Evolutionary conservation across 768 basidiomycete genomes (phyloP).

Genomic region (Boletellus emodensis): DNA sequence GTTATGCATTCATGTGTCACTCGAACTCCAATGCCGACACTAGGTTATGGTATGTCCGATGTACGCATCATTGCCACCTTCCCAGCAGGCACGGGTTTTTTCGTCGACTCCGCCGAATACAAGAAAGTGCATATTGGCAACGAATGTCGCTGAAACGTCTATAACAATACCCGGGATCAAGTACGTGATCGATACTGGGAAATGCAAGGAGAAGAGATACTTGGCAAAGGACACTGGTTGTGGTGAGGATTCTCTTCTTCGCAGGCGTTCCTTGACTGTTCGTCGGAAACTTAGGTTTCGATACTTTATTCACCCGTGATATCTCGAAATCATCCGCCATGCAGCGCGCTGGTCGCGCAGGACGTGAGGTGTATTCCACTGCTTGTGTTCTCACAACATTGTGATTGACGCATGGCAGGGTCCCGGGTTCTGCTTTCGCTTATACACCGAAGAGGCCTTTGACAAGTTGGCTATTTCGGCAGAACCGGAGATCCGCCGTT

Average conservation of each 20-base stretch:
- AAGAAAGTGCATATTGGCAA: slow-evolving; percentile 91
- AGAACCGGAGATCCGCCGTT: slow-evolving; percentile 89
- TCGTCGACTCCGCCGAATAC: slow-evolving; percentile 55
- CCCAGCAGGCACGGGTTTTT: slow-evolving; percentile 79
- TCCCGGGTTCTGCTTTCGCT: slow-evolving; percentile 80
- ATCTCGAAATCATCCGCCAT: slow-evolving; percentile 89
- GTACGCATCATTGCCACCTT: slow-evolving; percentile 80
- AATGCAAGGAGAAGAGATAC: slow-evolving; percentile 92
- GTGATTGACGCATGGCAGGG: slow-evolving; percentile 42
- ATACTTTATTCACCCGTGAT: slow-evolving; percentile 75
- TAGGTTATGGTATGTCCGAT: slow-evolving; percentile 77
- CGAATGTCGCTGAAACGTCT: slow-evolving; percentile 97
- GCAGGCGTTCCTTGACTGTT: not conserved
- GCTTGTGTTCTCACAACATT: not conserved
- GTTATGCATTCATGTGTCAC: not conserved
- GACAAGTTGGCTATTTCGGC: slow-evolving; percentile 57
- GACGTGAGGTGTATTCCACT: slow-evolving; percentile 64
- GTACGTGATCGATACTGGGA: slow-evolving; percentile 94
- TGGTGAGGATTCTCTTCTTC: slow-evolving; percentile 37
- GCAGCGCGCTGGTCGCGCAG: slow-evolving; percentile 95
- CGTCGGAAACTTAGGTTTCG: slow-evolving; percentile 59
- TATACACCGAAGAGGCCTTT: slow-evolving; percentile 86
- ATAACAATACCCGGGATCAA: slow-evolving; percentile 96
- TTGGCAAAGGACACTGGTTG: slow-evolving; percentile 65
- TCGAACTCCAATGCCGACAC: slow-evolving; percentile 1